phyloP scores from a whole-genome alignment of 495 filamentous ascomycete species.

The Coniosporium apollinis region DNA sequence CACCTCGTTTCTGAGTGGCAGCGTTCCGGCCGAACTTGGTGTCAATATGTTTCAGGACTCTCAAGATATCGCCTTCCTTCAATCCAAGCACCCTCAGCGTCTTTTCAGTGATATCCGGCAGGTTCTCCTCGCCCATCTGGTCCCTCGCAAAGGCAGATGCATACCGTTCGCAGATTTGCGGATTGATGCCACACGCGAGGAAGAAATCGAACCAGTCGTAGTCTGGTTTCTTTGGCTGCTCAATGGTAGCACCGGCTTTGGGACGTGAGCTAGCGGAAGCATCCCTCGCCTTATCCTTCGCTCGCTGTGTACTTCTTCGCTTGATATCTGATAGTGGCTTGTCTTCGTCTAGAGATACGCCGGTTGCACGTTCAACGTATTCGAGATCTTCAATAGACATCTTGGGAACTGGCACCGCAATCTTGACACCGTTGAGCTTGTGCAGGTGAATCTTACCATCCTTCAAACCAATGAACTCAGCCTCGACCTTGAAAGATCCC shows the following conservation, averaged over 20 bases:
- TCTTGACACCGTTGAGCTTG: slow-evolving; percentile 95
- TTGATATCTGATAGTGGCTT: slow-evolving; percentile 79
- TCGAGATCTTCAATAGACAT: slow-evolving; percentile 93
- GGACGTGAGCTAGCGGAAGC: slow-evolving; percentile 5
- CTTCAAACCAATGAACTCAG: slow-evolving; percentile 82
- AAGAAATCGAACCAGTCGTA: slow-evolving; percentile 99
- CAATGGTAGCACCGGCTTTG: slow-evolving; percentile 32
- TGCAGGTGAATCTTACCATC: slow-evolving; percentile 97
- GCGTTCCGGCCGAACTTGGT: slow-evolving; percentile 53
- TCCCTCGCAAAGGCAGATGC: slow-evolving; percentile 73
- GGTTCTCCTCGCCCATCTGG: slow-evolving; percentile 83
- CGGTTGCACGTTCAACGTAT: slow-evolving; percentile 75
- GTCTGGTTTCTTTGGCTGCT: slow-evolving; percentile 37
- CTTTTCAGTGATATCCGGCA: slow-evolving; percentile 71
- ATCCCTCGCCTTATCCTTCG: slow-evolving; percentile 12
- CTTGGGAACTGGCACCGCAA: slow-evolving; percentile 84
- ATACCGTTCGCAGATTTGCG: slow-evolving; percentile 86
- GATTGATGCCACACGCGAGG: slow-evolving; percentile 73
- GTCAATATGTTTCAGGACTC: slow-evolving; percentile 82
- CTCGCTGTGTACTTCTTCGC: slow-evolving; percentile 24
- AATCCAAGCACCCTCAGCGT: slow-evolving; percentile 73
- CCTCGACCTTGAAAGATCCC: slow-evolving; percentile 92
- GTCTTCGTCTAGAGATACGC: slow-evolving; percentile 86
- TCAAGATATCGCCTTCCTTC: slow-evolving; percentile 90
- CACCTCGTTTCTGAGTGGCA: slow-evolving; percentile 39